phyloP scores from a whole-genome alignment of 345 rosid genomes.

The Firmiana major region DNA sequence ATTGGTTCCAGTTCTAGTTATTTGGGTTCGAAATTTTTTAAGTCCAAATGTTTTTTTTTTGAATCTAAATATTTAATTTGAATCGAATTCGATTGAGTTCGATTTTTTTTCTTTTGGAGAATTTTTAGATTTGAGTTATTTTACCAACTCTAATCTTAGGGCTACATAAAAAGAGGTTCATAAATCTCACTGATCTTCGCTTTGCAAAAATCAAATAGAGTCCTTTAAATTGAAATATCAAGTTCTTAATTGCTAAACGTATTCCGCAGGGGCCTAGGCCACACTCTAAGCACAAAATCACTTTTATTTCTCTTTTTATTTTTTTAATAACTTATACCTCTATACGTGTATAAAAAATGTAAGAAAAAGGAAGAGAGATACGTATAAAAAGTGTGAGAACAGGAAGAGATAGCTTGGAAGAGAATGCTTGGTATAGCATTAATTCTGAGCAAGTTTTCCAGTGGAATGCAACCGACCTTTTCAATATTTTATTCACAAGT shows the following conservation, averaged over 20 bases:
- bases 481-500: neutral
- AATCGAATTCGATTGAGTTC: too few species aligned
- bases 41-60: too few species aligned
- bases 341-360: neutral
- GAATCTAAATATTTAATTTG: too few species aligned
- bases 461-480: neutral
- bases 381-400: neutral
- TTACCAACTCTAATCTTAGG: too few species aligned
- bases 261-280: neutral
- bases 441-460: neutral
- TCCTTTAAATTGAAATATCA: neutral
- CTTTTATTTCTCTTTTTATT: neutral
- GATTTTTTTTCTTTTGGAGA: too few species aligned
- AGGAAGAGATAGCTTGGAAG: conserved; percentile 6
- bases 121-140: too few species aligned
- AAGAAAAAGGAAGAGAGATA: too few species aligned
- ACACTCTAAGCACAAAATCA: neutral
- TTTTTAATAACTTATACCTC: neutral
- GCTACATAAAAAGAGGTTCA: too few species aligned
- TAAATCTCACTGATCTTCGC: too few species aligned
- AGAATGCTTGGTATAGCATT: neutral
- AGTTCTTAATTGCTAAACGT: too few species aligned
- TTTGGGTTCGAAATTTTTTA: too few species aligned
- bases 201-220: neutral
- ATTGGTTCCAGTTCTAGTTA: too few species aligned